Percentiles rank a stretch among this genome's conserved stretches.
Evolutionary conservation across 202 grass and related monocot species (phyloP).

Genomic region (Brachypodium distachyon): DNA sequence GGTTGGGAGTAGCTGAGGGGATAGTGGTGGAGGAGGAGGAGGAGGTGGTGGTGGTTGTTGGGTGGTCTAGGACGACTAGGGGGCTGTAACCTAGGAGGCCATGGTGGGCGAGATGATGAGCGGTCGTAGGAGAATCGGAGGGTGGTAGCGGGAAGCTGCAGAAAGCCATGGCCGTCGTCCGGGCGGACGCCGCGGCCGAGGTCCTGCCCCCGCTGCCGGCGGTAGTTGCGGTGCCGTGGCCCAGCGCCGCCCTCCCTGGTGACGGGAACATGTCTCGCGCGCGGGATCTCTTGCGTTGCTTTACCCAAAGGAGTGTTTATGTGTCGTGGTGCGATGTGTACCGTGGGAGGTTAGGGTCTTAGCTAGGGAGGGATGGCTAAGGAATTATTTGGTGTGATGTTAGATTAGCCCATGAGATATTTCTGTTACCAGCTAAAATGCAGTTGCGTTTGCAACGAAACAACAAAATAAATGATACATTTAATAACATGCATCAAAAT

Average conservation of each 20-base stretch:
- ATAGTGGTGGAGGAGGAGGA: conserved; percentile 13
- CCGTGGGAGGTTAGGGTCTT: background rate
- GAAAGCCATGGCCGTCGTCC: conserved; percentile 16
- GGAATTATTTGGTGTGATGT: conserved; percentile 34
- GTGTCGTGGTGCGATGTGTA: background rate
- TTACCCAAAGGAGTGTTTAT: background rate
- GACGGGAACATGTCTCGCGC: conserved; percentile 53
- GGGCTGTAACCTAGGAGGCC: conserved; percentile 35
- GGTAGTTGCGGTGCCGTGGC: conserved; percentile 24
- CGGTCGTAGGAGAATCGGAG: background rate
- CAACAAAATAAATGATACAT: too few species aligned
- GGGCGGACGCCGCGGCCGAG: conserved; percentile 1
- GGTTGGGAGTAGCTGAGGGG: background rate
- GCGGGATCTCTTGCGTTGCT: conserved; percentile 17
- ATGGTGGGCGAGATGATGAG: conserved; percentile 14
- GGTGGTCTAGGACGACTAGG: conserved; percentile 30
- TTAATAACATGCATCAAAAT: too few species aligned
- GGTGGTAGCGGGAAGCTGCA: conserved; percentile 39
- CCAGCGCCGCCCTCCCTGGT: conserved; percentile 42
- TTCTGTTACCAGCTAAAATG: too few species aligned
- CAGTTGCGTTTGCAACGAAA: too few species aligned
- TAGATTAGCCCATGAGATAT: too few species aligned
- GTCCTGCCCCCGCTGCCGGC: background rate
- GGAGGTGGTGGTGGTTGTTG: conserved; percentile 15
- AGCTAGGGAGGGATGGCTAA: conserved; percentile 19